Base-by-base conservation (phyloP, 106 monocot species). In the Hemerocallis citrina region DNA sequence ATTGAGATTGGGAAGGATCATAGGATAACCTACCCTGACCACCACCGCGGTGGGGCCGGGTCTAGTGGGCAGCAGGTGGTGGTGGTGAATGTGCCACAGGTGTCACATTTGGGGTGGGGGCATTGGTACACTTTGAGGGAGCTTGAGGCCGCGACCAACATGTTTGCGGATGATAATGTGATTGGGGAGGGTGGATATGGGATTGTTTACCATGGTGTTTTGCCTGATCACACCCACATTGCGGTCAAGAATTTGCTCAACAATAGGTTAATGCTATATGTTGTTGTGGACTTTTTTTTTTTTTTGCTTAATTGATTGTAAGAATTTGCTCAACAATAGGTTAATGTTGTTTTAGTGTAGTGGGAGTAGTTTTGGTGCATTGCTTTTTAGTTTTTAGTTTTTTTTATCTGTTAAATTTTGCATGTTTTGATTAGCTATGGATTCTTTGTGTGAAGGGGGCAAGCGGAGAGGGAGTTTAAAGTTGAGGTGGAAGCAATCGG, bases 191-290 rank as follows among this genome's bases (percentile, higher is more conserved):
- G 95, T 9, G 95, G 95, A 9, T 95, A 89, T 63, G 95, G 95
- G 3, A 84, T 95, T 60, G 95, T 95, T 24, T 95, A 89, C 47
- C 85, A 81, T 60, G 95, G 95, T 4, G 63, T 89, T 30, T 67
- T 95, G 59, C 71, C 68, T 19, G 86, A 89, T 55, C 34, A 30
- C 22, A 76, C 75, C 19, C 75, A 89, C 22, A 67, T 95, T 57
- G 95, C 95, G 42, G 95, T 95, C 9, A 95, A 95, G 68, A 95
- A 89, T 52, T 68, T 95, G 71, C 68, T 95, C 50, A 95, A 95
- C 60, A 95, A 95, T 68, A 86, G 86, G 95, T 89, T 51, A 80
- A 67, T 68, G 38, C 1, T 16, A 8, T n/a, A n/a, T n/a, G n/a
- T 39, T 23, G n/a, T n/a, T n/a, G 40, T 1, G 9, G 2, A 28